Evolutionary conservation across 1,139 yeast species (phyloP).

Genomic region (Geotrichum candidum): DNA sequence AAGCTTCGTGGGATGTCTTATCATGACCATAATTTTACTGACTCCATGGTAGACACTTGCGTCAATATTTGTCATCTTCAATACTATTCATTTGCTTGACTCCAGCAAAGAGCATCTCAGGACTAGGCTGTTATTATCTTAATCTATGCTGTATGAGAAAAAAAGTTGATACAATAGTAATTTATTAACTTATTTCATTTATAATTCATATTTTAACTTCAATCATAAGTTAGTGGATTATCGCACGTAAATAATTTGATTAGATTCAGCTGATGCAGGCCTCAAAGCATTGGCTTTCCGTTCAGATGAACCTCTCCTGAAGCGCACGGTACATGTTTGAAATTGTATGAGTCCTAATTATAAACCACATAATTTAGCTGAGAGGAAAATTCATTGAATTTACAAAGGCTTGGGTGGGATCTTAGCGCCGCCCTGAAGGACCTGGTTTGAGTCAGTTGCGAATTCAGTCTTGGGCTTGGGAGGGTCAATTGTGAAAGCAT

Average conservation of each 20-base stretch:
- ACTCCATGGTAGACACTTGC: no score
- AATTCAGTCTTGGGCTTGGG: background rate
- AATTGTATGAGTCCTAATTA: no score
- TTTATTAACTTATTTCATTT: background rate
- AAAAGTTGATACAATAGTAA: background rate
- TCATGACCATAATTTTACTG: no score
- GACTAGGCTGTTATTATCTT: background rate
- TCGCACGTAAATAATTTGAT: background rate
- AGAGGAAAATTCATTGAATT: background rate
- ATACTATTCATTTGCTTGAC: no score
- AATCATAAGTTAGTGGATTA: background rate
- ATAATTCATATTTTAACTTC: background rate
- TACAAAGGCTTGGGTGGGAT: background rate
- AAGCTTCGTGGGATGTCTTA: no score
- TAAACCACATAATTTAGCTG: no score
- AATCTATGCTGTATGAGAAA: background rate
- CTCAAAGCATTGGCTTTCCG: no score
- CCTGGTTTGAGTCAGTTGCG: background rate
- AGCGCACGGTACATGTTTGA: no score
- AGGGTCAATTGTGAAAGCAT: background rate
- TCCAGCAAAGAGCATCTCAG: no score
- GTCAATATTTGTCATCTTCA: no score
- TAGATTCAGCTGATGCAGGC: background rate
- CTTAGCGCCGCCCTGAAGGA: background rate
- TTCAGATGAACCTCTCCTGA: no score